Base-by-base conservation (phyloP, 202 grass and related monocot genomes). In the Bolboschoenoplectus hybrid region DNA sequence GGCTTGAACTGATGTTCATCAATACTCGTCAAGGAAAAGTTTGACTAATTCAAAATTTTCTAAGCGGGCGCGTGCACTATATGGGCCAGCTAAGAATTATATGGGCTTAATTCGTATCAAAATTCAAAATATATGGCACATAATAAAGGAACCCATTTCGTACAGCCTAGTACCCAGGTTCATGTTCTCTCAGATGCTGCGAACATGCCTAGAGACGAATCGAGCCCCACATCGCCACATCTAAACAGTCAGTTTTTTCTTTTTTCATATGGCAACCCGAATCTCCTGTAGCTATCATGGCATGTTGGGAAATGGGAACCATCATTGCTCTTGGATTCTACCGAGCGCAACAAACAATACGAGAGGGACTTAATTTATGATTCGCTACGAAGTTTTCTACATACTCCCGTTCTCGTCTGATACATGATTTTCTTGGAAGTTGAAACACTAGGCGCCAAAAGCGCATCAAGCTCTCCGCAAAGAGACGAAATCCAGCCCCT, bases 261-360 rank as follows among this genome's bases (percentile, higher is more conserved):
- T 74, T 51, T 10, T 20, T 51, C 51, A 74, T 51, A 52, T 52
- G 19, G 20, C n/a, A 74, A 74, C 46, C 51, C 46, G 19, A 74
- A 74, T 74, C 71, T 74, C 71, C 45, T 34, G 9, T 10, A 51
- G 4, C 46, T 49, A 51, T 74, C 71, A 12, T 35, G 71, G 19
- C 45, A 74, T 41, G 66, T 69, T 38, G 61, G 61, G 61, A 63
- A 63, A 26, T 63, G 17, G 66, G 13, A 69, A 69, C 66, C 36
- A 69, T 69, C 38, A 41, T 7, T 67, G 36, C 32, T 68, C 38
- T 68, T 38, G 10, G 26, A 26, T 26, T 26, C 26, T 26, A 26
- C 26, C 26, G 26, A 26, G 26, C 26, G 26, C 26, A 26, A 26
- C 26, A 26, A 26, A 26, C 26, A 26, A 26, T 26, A 26, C 26